Conservation (phyloP, 257 asterid genomes). For the Cinchona pubescens region DNA sequence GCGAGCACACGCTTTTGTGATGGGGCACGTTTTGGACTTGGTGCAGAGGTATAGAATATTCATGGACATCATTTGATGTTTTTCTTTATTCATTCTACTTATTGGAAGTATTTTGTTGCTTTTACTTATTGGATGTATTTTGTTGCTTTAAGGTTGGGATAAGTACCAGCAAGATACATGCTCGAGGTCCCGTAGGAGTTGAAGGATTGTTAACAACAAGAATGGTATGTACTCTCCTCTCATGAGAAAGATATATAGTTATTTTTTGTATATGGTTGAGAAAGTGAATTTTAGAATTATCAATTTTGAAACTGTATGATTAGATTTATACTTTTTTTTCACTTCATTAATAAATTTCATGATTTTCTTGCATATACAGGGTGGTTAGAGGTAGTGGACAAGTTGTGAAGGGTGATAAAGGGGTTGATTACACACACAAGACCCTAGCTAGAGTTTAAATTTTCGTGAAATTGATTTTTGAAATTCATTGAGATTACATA, state of each 20-base stretch:
- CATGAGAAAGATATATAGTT: neutral
- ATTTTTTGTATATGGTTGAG: neutral
- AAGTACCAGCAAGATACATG: constrained; percentile 70
- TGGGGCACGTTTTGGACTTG: constrained; percentile 77
- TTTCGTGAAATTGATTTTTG: neutral
- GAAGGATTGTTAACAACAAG: constrained; percentile 65
- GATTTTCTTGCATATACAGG: constrained; percentile 28
- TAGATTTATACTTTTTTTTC: neutral
- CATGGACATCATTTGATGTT: neutral
- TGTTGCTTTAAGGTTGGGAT: constrained; percentile 49
- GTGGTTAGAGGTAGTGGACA: constrained; percentile 65
- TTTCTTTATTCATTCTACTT: neutral
- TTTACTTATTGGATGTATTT: neutral
- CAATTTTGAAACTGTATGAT: neutral
- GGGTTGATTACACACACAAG: constrained; percentile 59
- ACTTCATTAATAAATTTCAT: neutral
- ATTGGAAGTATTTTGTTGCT: neutral
- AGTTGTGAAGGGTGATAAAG: constrained; percentile 62
- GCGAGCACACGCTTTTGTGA: constrained; percentile 76
- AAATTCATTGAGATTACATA: neutral
- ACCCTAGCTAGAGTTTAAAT: constrained; percentile 16
- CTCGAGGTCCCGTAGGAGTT: constrained; percentile 75
- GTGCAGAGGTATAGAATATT: constrained; percentile 48
- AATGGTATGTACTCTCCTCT: constrained; percentile 35
- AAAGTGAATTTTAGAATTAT: too few species aligned